Conservation (phyloP, 371 early-diverging fungal genomes). For the Mortierella sp. region DNA sequence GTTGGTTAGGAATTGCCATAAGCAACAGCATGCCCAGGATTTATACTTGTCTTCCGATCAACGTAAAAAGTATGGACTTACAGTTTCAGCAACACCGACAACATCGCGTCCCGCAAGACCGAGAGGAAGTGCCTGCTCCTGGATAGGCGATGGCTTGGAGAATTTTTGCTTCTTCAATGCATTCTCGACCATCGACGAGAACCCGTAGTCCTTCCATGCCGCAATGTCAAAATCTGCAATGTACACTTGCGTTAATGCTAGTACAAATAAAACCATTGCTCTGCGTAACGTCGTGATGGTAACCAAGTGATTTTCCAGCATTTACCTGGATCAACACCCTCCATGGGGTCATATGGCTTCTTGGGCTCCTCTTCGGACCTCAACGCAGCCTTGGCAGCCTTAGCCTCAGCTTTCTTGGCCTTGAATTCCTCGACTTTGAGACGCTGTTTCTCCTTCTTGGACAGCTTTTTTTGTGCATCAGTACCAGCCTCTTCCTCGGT, state of each 20-base stretch:
- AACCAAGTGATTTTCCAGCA: no score
- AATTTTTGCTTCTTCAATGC: slow-evolving; percentile 81
- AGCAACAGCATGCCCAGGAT: no score
- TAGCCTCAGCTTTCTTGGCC: slow-evolving; percentile 32
- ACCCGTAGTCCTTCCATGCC: slow-evolving; percentile 68
- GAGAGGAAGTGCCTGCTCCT: slow-evolving; percentile 83
- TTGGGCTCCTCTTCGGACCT: slow-evolving; percentile 46
- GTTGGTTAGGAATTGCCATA: no score
- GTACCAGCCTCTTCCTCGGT: slow-evolving; percentile 6
- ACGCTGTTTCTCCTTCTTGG: slow-evolving; percentile 40
- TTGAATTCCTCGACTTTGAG: slow-evolving; percentile 37
- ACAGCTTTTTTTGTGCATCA: slow-evolving; percentile 42
- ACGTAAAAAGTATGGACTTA: slow-evolving; percentile 32
- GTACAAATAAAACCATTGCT: no score
- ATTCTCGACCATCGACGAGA: slow-evolving; percentile 67
- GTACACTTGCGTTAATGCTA: not conserved
- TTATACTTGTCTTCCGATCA: no score
- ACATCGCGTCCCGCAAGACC: slow-evolving; percentile 86
- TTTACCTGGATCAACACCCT: slow-evolving; percentile 34
- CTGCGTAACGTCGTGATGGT: no score
- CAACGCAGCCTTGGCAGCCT: slow-evolving; percentile 42
- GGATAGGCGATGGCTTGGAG: slow-evolving; percentile 93
- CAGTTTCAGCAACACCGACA: slow-evolving; percentile 98
- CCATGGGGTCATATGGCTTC: slow-evolving; percentile 33
- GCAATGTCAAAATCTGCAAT: slow-evolving; percentile 64